Evolutionary conservation across 176 grass and related monocot species (phyloP).

Genomic region (Thinopyrum elongatum): DNA sequence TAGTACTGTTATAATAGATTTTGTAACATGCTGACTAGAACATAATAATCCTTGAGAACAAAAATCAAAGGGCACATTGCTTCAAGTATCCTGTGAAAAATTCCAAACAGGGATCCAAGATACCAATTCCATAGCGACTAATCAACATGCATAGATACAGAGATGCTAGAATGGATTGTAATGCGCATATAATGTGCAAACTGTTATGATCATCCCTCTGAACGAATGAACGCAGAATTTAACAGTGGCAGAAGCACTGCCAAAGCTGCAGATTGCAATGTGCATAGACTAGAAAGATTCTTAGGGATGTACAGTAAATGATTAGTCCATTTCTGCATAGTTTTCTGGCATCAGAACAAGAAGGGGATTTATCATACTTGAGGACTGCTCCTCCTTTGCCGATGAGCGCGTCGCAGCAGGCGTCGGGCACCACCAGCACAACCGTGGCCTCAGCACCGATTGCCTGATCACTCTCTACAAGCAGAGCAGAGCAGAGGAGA

Average conservation of each 20-base stretch:
- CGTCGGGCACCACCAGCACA: neutral
- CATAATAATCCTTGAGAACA: neutral
- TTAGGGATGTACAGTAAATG: no score
- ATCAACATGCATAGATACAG: neutral
- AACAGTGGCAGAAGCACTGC: neutral
- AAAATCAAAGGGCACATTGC: neutral
- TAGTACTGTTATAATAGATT: neutral
- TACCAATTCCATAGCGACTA: neutral
- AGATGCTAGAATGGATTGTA: no score
- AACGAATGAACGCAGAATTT: no score
- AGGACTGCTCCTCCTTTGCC: neutral
- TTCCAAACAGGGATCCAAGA: neutral
- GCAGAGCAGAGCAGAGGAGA: neutral
- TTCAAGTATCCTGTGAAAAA: neutral
- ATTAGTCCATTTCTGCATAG: neutral
- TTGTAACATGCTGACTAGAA: neutral
- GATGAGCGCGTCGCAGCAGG: neutral
- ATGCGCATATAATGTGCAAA: no score
- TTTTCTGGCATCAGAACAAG: no score
- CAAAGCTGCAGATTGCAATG: no score
- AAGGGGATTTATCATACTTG: neutral
- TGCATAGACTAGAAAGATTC: no score
- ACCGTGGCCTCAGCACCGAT: neutral
- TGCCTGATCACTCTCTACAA: neutral
- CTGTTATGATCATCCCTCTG: no score